These are phyloP conservation scores for Leucoagaricus sp. DNA, from an alignment of 1,284 basidiomycete species.

Conservation along the genomic window DNA sequence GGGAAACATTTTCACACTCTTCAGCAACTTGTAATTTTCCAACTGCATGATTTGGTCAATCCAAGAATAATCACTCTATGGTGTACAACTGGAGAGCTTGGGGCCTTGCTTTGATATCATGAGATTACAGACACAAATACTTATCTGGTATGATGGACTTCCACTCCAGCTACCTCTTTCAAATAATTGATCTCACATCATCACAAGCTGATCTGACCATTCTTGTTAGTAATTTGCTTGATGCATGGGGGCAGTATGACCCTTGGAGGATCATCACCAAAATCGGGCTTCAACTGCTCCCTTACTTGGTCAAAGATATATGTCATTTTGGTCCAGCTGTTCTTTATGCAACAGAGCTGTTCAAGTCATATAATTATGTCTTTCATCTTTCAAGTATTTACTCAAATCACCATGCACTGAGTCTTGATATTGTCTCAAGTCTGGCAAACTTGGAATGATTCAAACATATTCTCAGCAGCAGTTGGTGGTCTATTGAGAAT, in stretches of 20 bases:
- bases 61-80: constrained; percentile 25
- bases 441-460: background rate
- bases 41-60: constrained; percentile 26
- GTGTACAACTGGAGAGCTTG: constrained; percentile 31
- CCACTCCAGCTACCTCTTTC: too few relatives aligned
- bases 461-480: background rate
- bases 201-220: constrained; percentile 29
- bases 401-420: too few relatives aligned
- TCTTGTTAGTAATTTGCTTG: constrained; percentile 31
- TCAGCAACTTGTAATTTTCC: constrained; percentile 33
- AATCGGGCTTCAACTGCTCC: constrained; percentile 34
- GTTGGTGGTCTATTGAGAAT: background rate
- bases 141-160: constrained; percentile 32
- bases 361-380: too few relatives aligned
- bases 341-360: too few relatives aligned
- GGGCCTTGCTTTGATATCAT: constrained; percentile 34
- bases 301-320: constrained; percentile 33
- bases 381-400: too few relatives aligned
- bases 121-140: constrained; percentile 34
- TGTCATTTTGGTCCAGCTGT: constrained; percentile 33
- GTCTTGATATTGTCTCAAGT: background rate
- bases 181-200: background rate
- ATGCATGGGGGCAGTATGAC: constrained; percentile 27
- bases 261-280: constrained; percentile 32
- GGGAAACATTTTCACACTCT: constrained; percentile 40